Evolutionary conservation across 495 filamentous ascomycete genomes (phyloP), one percentile per base, ranked within the genome.

Genomic region (Podospora pseudoanserina): DNA sequence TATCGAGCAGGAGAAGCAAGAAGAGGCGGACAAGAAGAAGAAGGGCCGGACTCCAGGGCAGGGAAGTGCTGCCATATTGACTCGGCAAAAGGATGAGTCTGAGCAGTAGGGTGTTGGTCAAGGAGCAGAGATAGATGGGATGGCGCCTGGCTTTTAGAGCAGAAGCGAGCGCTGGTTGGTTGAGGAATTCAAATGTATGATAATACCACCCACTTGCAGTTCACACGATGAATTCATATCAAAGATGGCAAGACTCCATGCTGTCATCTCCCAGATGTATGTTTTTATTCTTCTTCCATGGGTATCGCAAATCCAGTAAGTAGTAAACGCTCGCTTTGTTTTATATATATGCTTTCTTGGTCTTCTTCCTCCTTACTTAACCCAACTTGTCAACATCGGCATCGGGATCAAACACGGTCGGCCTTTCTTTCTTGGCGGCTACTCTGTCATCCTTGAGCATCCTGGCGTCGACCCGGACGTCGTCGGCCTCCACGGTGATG

Each of bases 1-100:
- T 83, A 98, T 99, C 73, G 96, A 99, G 84, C 90, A 92, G 69
- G 95, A 98, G 87, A 99, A 99, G 86, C 93, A 97, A 77, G 95
- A 97, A 82, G 95, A 98, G 83, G 94, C 94, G 13, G 91, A 91
- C 39, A 94, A 91, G 86, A 97, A 97, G 90, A 96, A 97, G 87
- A 91, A 88, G 23, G 89, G 91, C 61, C 87, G 91, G 65, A 87
- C 86, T 69, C 87, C 89, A 16, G 92, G 91, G 57, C 90, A 89
- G 65, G 91, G 91, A 60, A 91, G 85, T 69, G 88, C 91, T 3
- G 88, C 92, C 44, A 94, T 94, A 72, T 80, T 92, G 77, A 94
- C 92, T 32, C 85, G 88, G 69, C 84, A 87, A 58, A 26, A 19
- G 72, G 87, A 85, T n/a, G 76, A 79, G 67, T 61, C 69, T 44